Percentiles rank a stretch among this genome's conserved stretches.
These are phyloP conservation scores for Thermochaetoides thermophila DNA, from an alignment of 495 filamentous ascomycete genomes.

Conservation along the genomic window DNA sequence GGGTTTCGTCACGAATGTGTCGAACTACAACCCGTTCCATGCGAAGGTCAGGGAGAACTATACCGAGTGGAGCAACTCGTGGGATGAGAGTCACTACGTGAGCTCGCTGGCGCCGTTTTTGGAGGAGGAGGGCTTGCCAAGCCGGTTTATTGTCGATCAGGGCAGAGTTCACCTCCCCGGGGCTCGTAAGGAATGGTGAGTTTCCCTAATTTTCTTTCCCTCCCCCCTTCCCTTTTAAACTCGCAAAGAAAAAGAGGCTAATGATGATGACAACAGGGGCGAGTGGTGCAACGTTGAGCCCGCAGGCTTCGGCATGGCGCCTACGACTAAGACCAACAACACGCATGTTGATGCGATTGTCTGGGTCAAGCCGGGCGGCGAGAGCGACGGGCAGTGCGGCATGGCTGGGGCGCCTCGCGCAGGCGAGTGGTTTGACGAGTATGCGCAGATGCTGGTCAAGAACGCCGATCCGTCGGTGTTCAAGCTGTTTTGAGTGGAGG, in stretches of 20 bases:
- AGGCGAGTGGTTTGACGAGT: conserved; percentile 58
- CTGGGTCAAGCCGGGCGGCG: conserved; percentile 68
- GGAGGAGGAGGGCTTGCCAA: conserved; percentile 38
- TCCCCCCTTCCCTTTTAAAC: too few species aligned
- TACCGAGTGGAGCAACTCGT: conserved; percentile 29
- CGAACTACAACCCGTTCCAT: conserved; percentile 56
- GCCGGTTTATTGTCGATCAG: conserved; percentile 45
- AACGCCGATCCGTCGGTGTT: conserved; percentile 39
- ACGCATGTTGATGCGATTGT: conserved; percentile 54
- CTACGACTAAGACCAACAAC: conserved; percentile 46
- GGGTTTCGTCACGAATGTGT: conserved; percentile 61
- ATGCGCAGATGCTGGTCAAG: conserved; percentile 47
- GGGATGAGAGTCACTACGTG: conserved; percentile 54
- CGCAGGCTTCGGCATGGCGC: conserved; percentile 51
- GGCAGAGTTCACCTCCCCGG: conserved; percentile 35
- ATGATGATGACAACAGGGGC: conserved; percentile 24
- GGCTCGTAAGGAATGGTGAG: conserved; percentile 38
- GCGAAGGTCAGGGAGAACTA: conserved; percentile 18
- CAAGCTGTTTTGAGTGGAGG: too few species aligned
- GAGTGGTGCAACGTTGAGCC: conserved; percentile 66
- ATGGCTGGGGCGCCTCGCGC: conserved; percentile 46
- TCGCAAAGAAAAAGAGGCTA: too few species aligned
- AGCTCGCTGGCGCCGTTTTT: conserved; percentile 48
- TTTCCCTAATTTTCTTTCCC: too few species aligned
- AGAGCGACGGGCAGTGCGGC: conserved; percentile 60